A percentile compares a stretch with the other conserved stretches of the same genome.
Evolutionary conservation across 805 yeast species (phyloP).

Genomic region (Isabelozyma rhagii): DNA sequence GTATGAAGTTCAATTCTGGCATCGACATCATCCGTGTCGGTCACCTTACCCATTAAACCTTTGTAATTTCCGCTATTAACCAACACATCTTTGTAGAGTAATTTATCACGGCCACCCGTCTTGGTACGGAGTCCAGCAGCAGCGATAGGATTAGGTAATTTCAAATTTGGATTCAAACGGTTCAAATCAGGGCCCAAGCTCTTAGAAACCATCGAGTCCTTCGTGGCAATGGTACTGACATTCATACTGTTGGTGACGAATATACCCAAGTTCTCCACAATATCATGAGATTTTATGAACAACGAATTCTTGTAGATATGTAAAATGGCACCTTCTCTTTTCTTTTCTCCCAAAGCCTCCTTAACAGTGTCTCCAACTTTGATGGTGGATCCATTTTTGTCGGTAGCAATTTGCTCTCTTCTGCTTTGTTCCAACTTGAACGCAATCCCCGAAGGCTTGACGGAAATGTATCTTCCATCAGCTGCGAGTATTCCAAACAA

Average conservation of each 20-base stretch:
- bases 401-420: slow-evolving; percentile 81
- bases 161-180: slow-evolving; percentile 80
- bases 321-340: slow-evolving; percentile 82
- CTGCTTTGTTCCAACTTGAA: slow-evolving; percentile 63
- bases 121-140: slow-evolving; percentile 45
- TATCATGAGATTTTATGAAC: slow-evolving; percentile 76
- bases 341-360: slow-evolving; percentile 62
- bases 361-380: slow-evolving; percentile 91
- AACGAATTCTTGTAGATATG: slow-evolving; percentile 80
- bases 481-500: slow-evolving; percentile 75
- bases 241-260: slow-evolving; percentile 75
- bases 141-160: slow-evolving; percentile 53
- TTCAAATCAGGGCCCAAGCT: slow-evolving; percentile 63
- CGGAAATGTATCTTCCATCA: slow-evolving; percentile 70
- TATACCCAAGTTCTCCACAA: slow-evolving; percentile 85
- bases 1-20: slow-evolving; percentile 95
- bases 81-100: slow-evolving; percentile 80
- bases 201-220: slow-evolving; percentile 63
- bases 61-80: slow-evolving; percentile 91
- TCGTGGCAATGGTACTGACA: slow-evolving; percentile 81
- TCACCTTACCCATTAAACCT: slow-evolving; percentile 90
- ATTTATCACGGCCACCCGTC: slow-evolving; percentile 73
- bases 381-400: slow-evolving; percentile 77
- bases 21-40: slow-evolving; percentile 86
- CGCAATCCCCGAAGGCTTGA: slow-evolving; percentile 80